Evolutionary conservation across 306 rosid species (phyloP), one percentile per base, ranked within the genome.

Genomic region (Fragaria nilgerrensis): DNA sequence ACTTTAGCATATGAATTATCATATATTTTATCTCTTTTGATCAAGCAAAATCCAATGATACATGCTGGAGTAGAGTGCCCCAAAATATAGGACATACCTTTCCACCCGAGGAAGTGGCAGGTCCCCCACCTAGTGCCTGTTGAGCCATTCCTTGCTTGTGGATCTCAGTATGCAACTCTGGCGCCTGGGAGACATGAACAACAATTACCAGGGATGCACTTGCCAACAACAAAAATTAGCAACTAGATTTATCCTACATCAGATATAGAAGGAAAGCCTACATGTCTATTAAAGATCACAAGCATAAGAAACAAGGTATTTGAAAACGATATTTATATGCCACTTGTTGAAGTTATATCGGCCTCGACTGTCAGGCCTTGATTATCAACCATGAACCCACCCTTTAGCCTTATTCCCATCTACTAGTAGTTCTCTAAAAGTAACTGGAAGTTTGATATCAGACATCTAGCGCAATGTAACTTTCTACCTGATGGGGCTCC

Each of bases 101-200:
- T 77, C 71, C 79, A 73, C 79, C 83, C 56, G 91, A 81, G 29
- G 91, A 67, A 64, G 89, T 55, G 80, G 88, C 84, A 50, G 90
- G 41, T 76, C 80, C 90, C 49, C 75, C 90, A 29, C 78, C 80
- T 36, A 77, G 16, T 79, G 63, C 75, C 87, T 86, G 89, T 65
- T 86, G 93, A 82, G 81, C 86, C 73, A 83, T 75, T 68, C 86
- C 91, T 45, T 72, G 79, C 83, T 80, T 93, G 78, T 89, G 96
- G 82, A 93, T 74, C 86, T 93, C 93, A 82, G 78, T 76, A 87
- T 93, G 95, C 82, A 93, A 84, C 44, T 85, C 90, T 3, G 93
- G 88, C 19, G 95, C 96, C 96, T 93, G 63, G 2, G 58, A 62
- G 45, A 66, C 74, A 78, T 17, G 64, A 20, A 16, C 16, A 66